A percentile compares a stretch with the other conserved stretches of the same genome.
Evolutionary conservation across 2,329 filamentous ascomycete genomes (phyloP).

Genomic region (Bipolaris oryzae): DNA sequence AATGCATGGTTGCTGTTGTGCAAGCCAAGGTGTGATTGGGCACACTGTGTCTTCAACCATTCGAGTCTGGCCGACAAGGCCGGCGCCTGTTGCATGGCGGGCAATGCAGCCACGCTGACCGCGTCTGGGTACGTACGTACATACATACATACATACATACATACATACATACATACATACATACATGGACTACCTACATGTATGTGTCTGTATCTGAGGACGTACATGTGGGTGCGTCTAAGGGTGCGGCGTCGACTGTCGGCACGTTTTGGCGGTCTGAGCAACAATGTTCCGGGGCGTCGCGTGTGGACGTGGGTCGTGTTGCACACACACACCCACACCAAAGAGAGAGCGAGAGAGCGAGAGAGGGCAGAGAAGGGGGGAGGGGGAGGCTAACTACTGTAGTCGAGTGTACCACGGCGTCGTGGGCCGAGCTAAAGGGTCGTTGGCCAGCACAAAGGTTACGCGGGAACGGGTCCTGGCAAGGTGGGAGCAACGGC

Average conservation of each 20-base stretch:
- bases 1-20: constrained; percentile 5
- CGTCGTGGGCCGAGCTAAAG: too few species aligned
- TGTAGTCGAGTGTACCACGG: too few species aligned
- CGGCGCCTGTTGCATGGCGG: constrained; percentile 6
- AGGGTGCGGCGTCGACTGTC: constrained; percentile 48
- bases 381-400: too few species aligned
- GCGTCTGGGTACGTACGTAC: neutral
- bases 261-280: constrained; percentile 40
- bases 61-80: neutral
- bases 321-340: neutral
- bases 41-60: constrained; percentile 6
- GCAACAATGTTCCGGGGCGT: constrained; percentile 39
- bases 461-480: constrained; percentile 42
- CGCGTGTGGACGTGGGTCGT: constrained; percentile 9
- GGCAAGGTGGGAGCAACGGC: constrained; percentile 36
- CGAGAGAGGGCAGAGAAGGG: too few species aligned
- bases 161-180: too few species aligned
- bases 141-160: too few species aligned
- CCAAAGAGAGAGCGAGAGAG: too few species aligned
- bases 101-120: constrained; percentile 25
- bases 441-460: constrained; percentile 20
- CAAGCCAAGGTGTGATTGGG: constrained; percentile 6
- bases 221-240: too few species aligned
- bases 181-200: too few species aligned
- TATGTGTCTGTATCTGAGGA: too few species aligned